Base-by-base conservation (phyloP, 176 grass and related monocot species). In the Carex scoparia region DNA sequence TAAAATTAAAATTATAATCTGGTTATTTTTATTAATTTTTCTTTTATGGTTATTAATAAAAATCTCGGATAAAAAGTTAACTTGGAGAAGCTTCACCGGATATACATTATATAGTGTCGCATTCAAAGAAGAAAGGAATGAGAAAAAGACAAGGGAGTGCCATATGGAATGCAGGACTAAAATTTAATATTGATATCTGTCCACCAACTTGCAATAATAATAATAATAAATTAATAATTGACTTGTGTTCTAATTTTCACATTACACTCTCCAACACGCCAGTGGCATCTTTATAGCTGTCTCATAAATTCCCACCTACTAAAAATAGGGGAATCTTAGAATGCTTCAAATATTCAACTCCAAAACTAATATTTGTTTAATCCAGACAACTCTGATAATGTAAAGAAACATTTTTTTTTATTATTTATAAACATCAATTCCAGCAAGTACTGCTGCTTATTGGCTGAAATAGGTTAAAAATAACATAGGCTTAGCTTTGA, bases 181-280 rank as follows among this genome's bases (percentile, higher is more conserved):
- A 15, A 73, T 48, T 73, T 46, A 73, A 55, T 31, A 77, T 77
- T 77, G 72, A 77, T 31, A 77, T 75, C 4, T 51, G n/a, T 75
- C 11, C 2, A 35, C n/a, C 44, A 27, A 49, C 10, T 51, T 49
- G 44, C 3, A 53, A 67, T 5, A 15, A 75, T 44, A 75, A 54
- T 74, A 75, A 54, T 76, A 72, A 46, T 48, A 76, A 76, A 14
- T 76, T 76, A 72, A 46, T 48, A 76, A 76, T 30, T 76, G 73
- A 77, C 48, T 76, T 55, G 10, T 16, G 46, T 10, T 76, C 4
- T 30, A 76, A n/a, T 76, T 77, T 12, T 77, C 73, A 56, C 23
- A 30, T 74, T 28, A 51, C 70, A 51, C 44, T 27, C 44, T 75
- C 42, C n/a, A 28, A 48, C 42, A 75, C 42, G 70, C 10, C 13